Base-by-base conservation (phyloP, 306 rosid species). In the Vigna hirtella region DNA sequence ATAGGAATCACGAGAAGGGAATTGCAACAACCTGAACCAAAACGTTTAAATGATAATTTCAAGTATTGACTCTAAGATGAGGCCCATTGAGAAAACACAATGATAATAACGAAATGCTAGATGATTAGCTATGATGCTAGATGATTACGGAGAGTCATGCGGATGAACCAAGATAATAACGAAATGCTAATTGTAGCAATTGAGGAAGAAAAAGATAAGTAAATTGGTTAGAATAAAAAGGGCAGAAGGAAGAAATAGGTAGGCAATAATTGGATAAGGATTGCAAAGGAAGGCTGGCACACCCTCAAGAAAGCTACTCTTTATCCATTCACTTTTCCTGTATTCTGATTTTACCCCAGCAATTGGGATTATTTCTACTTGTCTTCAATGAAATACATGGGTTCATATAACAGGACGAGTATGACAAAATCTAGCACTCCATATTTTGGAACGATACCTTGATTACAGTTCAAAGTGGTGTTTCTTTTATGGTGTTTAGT, bases 11-110 rank as follows among this genome's bases (percentile, higher is more conserved):
- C 18, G 71, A 17, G 91, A 85, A 42, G 72, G 84, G 81, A 96
- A 96, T 59, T 90, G 93, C 84, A 93, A 67, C 86, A 93, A 38
- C 94, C 97, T 96, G 90, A 66, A 42, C 52, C 74, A 80, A 51
- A 82, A 71, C 26, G 65, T 52, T 42, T 34, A 75, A 75, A 68
- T 6, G 61, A 50, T 6, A 55, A 50, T 24, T 74, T 70, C 55
- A 10, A 48, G 64, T 49, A 59, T 49, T 42, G 9, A 77, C 47
- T 18, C 74, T 43, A 73, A 11, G 59, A 49, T 18, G 49, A 38
- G 47, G 11, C 2, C 61, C 72, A 51, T 67, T 36, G 7, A 20
- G 50, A 9, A 73, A 61, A 26, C 55, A 52, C 55, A 49, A 34
- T 7, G 34, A 71, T 9, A 58, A 20, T 20, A 20, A 20, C 22